Conservation (phyloP, 257 asterid species). For the Capsicum baccatum region DNA sequence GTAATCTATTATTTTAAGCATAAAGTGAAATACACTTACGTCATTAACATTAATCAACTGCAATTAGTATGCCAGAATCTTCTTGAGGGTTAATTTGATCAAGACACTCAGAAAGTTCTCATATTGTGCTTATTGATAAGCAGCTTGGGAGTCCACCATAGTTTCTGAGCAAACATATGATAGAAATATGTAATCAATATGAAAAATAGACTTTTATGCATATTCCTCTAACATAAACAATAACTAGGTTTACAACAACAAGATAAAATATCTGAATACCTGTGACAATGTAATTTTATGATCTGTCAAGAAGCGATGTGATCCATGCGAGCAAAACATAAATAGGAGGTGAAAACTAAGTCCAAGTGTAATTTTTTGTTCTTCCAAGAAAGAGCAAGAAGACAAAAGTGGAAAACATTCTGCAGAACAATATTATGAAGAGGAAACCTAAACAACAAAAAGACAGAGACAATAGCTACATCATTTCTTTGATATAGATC, state of each 20-base stretch:
- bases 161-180: slow-evolving; percentile 97
- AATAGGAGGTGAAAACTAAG: neutral
- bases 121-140: neutral
- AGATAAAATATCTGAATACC: slow-evolving; percentile 44
- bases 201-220: neutral
- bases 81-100: neutral
- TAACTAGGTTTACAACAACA: neutral
- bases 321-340: slow-evolving; percentile 57
- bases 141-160: slow-evolving; percentile 97
- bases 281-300: slow-evolving; percentile 85
- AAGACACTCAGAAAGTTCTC: neutral
- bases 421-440: too few relatives aligned
- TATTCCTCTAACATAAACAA: neutral
- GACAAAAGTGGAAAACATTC: neutral
- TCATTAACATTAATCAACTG: neutral
- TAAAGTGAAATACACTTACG: too few relatives aligned
- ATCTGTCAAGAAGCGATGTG: slow-evolving; percentile 92
- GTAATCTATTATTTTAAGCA: too few relatives aligned
- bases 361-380: neutral
- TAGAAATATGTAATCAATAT: slow-evolving; percentile 92
- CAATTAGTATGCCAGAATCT: neutral
- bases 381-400: neutral
- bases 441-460: neutral
- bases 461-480: neutral
- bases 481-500: neutral